A percentile compares a stretch with the other conserved stretches of the same genome.
Evolutionary conservation across 805 yeast species (phyloP).

Genomic region (Wickerhamiella domercqiae): DNA sequence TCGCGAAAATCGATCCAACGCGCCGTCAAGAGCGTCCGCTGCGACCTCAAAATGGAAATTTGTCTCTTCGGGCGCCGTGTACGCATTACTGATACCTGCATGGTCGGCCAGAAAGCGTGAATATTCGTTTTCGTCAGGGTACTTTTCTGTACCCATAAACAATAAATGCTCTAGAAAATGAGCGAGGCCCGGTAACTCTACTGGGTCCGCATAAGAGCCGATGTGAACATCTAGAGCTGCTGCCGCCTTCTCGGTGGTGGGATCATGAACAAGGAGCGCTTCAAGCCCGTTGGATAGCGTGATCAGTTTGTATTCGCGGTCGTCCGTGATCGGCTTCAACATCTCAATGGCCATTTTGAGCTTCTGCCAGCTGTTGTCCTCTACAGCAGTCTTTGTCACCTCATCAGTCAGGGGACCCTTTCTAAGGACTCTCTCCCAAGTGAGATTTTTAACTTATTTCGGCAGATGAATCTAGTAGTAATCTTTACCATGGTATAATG

Average conservation of each 20-base stretch:
- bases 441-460: too few relatives aligned
- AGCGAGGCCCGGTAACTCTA: slow-evolving; percentile 60
- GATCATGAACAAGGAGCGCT: slow-evolving; percentile 61
- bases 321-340: slow-evolving; percentile 36
- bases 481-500: too few relatives aligned
- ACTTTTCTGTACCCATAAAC: slow-evolving; percentile 67
- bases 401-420: too few relatives aligned
- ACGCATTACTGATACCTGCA: slow-evolving; percentile 84
- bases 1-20: slow-evolving; percentile 83
- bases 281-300: slow-evolving; percentile 54
- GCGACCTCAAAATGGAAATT: slow-evolving; percentile 81
- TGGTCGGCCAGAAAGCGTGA: slow-evolving; percentile 62
- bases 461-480: too few relatives aligned
- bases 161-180: slow-evolving; percentile 79
- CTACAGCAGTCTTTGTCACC: too few relatives aligned
- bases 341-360: slow-evolving; percentile 2
- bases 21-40: slow-evolving; percentile 64
- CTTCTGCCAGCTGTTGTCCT: too few relatives aligned
- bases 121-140: slow-evolving; percentile 62
- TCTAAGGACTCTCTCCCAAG: too few relatives aligned
- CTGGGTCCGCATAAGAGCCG: slow-evolving; percentile 73
- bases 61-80: slow-evolving; percentile 76
- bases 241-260: slow-evolving; percentile 45
- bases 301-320: slow-evolving; percentile 57
- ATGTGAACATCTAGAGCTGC: slow-evolving; percentile 61